A percentile compares a stretch with the other conserved stretches of the same genome.
Conservation (phyloP, 768 basidiomycete species). For the Russula emetica region DNA sequence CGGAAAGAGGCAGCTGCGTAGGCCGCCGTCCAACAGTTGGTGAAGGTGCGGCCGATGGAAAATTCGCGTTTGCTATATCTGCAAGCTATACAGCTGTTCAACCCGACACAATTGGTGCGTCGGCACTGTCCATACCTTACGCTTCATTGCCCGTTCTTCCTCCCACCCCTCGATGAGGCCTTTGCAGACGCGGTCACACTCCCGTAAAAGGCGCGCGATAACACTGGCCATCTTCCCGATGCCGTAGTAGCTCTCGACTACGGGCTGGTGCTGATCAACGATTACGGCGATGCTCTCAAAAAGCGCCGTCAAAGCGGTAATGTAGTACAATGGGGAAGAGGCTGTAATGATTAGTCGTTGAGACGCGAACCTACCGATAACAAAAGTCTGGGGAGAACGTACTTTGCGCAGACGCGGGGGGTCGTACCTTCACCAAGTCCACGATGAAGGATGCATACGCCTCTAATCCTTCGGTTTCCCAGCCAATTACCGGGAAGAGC, state of each 20-base stretch:
- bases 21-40: conserved; percentile 21
- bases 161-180: conserved; percentile 81
- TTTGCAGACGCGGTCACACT: conserved; percentile 81
- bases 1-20: conserved; percentile 36
- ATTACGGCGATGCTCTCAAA: conserved; percentile 96
- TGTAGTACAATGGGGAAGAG: conserved; percentile 88
- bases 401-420: conserved; percentile 83
- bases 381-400: conserved; percentile 28
- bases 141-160: conserved; percentile 78
- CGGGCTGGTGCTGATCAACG: conserved; percentile 94
- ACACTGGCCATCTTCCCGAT: conserved; percentile 79
- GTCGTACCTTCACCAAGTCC: conserved; percentile 75
- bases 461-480: conserved; percentile 86
- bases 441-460: conserved; percentile 93
- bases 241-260: conserved; percentile 98
- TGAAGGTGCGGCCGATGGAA: conserved; percentile 23
- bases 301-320: conserved; percentile 82
- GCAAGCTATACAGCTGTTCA: conserved; percentile 33
- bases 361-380: conserved; percentile 12
- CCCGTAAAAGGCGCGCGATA: conserved; percentile 67
- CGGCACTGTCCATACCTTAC: conserved; percentile 51
- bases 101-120: neutral
- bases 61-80: conserved; percentile 35
- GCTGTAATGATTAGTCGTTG: conserved; percentile 44
- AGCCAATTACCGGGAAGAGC: conserved; percentile 92